Evolutionary conservation across 148 eudicot species (phyloP).

Genomic region (Nepenthes gracilis): DNA sequence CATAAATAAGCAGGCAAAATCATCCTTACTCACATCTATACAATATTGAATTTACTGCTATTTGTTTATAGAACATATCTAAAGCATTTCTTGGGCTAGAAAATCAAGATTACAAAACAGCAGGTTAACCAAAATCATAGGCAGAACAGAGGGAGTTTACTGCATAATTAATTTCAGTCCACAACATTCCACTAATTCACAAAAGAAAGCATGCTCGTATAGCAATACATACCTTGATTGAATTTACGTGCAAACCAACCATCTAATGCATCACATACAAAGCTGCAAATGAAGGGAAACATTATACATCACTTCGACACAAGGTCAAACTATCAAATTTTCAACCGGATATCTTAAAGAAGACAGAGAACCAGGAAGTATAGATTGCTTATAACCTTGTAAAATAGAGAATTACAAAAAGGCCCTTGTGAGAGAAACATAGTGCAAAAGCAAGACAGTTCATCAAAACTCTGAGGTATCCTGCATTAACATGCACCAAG

Average conservation of each 20-base stretch:
- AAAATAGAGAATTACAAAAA: conserved; percentile 69
- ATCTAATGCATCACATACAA: conserved; percentile 92
- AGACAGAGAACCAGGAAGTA: conserved; percentile 3
- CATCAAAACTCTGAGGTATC: conserved; percentile 69
- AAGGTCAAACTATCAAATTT: not conserved
- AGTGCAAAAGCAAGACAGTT: conserved; percentile 74
- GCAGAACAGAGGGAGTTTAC: no score
- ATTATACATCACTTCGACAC: not conserved
- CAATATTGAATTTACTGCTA: not conserved
- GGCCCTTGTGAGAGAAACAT: conserved; percentile 61
- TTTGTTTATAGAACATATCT: not conserved
- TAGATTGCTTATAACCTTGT: conserved; percentile 32
- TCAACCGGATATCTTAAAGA: not conserved
- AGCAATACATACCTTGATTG: conserved; percentile 60
- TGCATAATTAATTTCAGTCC: no score
- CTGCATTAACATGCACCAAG: conserved; percentile 25
- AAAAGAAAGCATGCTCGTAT: no score
- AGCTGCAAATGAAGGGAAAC: conserved; percentile 32
- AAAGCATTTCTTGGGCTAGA: no score
- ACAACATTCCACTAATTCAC: no score
- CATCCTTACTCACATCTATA: not conserved
- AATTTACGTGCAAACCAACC: conserved; percentile 97
- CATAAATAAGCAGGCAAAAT: not conserved
- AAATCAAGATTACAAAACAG: no score
- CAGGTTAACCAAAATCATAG: no score